Conservation (phyloP, 345 rosid species). For the Aurinia saxatilis region DNA sequence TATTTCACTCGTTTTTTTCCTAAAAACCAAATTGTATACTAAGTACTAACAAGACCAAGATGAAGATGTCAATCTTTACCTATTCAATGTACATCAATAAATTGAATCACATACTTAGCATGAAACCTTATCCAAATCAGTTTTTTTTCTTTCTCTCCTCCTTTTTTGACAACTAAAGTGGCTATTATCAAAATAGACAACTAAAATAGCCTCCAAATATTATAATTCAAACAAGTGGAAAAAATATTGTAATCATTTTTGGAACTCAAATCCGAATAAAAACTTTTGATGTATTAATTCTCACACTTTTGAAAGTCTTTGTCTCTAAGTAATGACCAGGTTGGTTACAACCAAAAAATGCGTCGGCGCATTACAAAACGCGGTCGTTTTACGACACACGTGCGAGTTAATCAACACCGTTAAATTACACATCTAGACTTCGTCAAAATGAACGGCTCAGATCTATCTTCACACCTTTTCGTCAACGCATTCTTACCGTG, state of each 20-base stretch:
- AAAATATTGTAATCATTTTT: background rate
- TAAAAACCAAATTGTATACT: background rate
- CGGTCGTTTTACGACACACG: conserved; percentile 11
- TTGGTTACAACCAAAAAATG: background rate
- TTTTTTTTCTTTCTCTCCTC: background rate
- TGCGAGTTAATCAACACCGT: conserved; percentile 12
- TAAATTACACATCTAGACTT: background rate
- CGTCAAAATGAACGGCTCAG: conserved; percentile 1
- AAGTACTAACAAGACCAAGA: background rate
- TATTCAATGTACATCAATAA: conserved; percentile 19
- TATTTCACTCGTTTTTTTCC: background rate
- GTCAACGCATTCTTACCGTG: conserved; percentile 24
- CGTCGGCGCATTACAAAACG: conserved; percentile 14
- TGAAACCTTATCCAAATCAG: conserved; percentile 25
- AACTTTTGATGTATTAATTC: background rate
- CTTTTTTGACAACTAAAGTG: conserved; percentile 24
- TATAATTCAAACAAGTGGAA: background rate
- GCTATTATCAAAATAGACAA: conserved; percentile 2
- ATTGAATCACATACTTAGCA: conserved; percentile 21
- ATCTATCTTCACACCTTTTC: background rate
- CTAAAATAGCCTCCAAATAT: conserved; percentile 5
- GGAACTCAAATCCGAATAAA: too few relatives aligned
- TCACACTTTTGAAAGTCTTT: conserved; percentile 1
- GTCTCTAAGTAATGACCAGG: conserved; percentile 1
- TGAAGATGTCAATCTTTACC: conserved; percentile 21